Percentiles rank a stretch among this genome's conserved stretches.
These are phyloP conservation scores for Vigna hirtella DNA, from an alignment of 306 rosid genomes.

Conservation along the genomic window DNA sequence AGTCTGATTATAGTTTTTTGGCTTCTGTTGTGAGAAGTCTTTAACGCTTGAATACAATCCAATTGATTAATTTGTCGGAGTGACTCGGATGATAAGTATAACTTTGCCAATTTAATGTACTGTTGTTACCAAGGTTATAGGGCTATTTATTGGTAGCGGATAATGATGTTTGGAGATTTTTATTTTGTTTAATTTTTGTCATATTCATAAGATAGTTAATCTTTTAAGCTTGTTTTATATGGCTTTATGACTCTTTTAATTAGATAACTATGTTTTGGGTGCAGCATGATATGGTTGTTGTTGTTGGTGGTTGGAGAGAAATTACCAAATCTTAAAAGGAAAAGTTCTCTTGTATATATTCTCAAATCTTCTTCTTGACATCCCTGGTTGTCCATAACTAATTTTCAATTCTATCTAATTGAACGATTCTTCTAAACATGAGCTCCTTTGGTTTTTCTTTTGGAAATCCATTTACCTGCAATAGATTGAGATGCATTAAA, in stretches of 20 bases:
- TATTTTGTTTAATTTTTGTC: background rate
- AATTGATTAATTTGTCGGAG: slow-evolving; percentile 29
- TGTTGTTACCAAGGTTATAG: background rate
- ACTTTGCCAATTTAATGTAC: slow-evolving; percentile 13
- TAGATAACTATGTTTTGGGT: background rate
- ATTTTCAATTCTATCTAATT: background rate
- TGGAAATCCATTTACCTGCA: background rate
- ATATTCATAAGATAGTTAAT: too few species aligned
- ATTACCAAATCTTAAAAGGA: too few species aligned
- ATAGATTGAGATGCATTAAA: background rate
- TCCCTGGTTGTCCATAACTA: background rate
- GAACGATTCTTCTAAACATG: background rate
- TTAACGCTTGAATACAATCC: slow-evolving; percentile 30
- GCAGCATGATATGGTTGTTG: background rate
- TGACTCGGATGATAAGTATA: slow-evolving; percentile 6
- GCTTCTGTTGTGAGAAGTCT: slow-evolving; percentile 1
- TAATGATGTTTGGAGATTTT: slow-evolving; percentile 9
- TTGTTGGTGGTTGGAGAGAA: background rate
- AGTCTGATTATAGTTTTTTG: background rate
- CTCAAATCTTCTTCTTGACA: background rate
- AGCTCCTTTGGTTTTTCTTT: background rate
- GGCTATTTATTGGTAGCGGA: background rate
- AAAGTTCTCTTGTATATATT: background rate
- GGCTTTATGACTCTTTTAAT: too few species aligned
- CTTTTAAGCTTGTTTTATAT: too few species aligned